A percentile compares a stretch with the other conserved stretches of the same genome.
Conservation (phyloP, 1,284 basidiomycete species). For the Microstroma glucosiphilum region DNA sequence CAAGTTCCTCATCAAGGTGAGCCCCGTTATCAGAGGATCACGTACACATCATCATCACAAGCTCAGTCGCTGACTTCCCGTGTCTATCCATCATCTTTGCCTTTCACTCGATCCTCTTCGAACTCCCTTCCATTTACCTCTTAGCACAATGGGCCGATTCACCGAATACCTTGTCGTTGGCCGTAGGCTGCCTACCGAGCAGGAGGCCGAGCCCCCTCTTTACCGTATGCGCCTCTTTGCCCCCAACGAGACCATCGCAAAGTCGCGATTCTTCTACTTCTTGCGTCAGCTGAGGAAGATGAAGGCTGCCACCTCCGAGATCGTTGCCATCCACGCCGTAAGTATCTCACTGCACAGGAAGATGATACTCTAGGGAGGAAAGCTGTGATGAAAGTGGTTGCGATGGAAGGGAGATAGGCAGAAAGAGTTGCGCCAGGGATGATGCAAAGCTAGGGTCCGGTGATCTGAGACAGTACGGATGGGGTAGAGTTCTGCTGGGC, state of each 20-base stretch:
- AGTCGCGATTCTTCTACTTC: conserved; percentile 99
- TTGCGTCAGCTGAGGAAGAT: conserved; percentile 80
- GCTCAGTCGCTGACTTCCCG: neutral
- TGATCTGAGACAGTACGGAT: too few species aligned
- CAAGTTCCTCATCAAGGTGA: neutral
- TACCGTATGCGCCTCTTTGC: conserved; percentile 99
- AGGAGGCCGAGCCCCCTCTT: conserved; percentile 87
- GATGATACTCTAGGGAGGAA: neutral
- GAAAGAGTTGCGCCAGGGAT: neutral
- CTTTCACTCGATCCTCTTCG: too few species aligned
- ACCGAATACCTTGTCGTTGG: conserved; percentile 95
- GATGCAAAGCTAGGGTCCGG: too few species aligned
- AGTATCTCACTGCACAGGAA: conserved; percentile 53
- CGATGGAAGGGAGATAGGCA: neutral
- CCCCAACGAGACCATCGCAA: conserved; percentile 93
- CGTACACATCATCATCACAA: conserved; percentile 3
- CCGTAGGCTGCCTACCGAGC: conserved; percentile 89
- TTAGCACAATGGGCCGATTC: conserved; percentile 54
- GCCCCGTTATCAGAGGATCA: neutral
- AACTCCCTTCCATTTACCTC: neutral
- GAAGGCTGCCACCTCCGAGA: conserved; percentile 98
- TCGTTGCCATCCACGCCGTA: conserved; percentile 95
- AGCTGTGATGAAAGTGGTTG: neutral
- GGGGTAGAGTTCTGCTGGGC: too few species aligned
- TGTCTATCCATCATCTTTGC: neutral